Conservation (phyloP, 768 basidiomycete genomes). For the Mycena olivaceomarginata region DNA sequence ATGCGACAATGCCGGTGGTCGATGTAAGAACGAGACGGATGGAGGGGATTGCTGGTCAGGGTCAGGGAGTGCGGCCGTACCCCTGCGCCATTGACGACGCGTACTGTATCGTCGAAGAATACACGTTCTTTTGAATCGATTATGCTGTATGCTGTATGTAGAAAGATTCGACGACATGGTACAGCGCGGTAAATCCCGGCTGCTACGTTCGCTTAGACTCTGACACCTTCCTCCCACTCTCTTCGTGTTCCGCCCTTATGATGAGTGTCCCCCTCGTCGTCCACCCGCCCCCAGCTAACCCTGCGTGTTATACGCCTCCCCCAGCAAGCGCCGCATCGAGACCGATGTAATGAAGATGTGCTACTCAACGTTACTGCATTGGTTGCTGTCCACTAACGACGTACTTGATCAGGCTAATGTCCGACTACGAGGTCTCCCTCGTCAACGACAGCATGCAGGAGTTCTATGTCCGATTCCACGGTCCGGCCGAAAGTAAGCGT, state of each 20-base stretch:
- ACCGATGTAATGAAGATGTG: conserved; percentile 99
- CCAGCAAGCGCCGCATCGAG: conserved; percentile 95
- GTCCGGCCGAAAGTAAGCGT: conserved; percentile 92
- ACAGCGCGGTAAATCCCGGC: conserved; percentile 38
- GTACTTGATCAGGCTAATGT: conserved; percentile 85
- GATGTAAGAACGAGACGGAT: background rate
- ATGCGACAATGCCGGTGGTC: conserved; percentile 36
- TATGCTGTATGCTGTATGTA: background rate
- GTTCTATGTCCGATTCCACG: conserved; percentile 97
- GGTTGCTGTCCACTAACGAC: conserved; percentile 33
- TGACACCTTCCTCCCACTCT: conserved; percentile 29
- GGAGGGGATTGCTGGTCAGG: conserved; percentile 26
- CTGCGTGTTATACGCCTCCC: conserved; percentile 75
- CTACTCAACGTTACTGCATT: conserved; percentile 23
- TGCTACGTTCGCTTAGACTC: conserved; percentile 28
- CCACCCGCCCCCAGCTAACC: conserved; percentile 51
- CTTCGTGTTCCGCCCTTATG: conserved; percentile 63
- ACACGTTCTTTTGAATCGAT: conserved; percentile 65
- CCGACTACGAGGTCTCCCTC: conserved; percentile 97
- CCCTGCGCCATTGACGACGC: conserved; percentile 76
- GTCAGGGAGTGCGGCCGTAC: conserved; percentile 59
- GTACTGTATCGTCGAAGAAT: conserved; percentile 86
- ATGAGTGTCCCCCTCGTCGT: conserved; percentile 68
- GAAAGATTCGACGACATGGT: background rate
- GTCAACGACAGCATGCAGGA: conserved; percentile 99